Conservation (phyloP, 805 yeast genomes). For the Lipomyces anomalus region DNA sequence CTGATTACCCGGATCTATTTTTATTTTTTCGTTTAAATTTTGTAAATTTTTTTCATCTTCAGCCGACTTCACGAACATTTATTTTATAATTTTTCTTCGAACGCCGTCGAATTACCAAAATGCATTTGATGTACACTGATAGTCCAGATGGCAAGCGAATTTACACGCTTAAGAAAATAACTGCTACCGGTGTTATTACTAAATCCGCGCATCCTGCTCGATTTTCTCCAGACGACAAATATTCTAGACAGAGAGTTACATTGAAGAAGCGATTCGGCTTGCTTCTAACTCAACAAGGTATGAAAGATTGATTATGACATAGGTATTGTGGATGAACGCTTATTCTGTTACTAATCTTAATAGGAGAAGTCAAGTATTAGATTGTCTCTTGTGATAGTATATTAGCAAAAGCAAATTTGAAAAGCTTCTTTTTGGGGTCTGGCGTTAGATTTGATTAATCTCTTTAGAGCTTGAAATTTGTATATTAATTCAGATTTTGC, state of each 20-base stretch:
- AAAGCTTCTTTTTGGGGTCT: not conserved
- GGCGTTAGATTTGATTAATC: too few species aligned
- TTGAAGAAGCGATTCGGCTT: constrained; percentile 88
- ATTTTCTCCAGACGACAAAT: constrained; percentile 98
- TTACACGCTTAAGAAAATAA: constrained; percentile 80
- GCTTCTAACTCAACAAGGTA: constrained; percentile 71
- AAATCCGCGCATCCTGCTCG: constrained; percentile 99
- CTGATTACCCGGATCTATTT: too few species aligned
- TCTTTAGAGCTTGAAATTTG: too few species aligned
- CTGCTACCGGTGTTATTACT: constrained; percentile 88
- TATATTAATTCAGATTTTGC: too few species aligned
- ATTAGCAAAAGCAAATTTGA: not conserved
- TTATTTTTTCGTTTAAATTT: too few species aligned
- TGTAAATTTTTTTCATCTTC: too few species aligned
- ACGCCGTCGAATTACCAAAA: constrained; percentile 37
- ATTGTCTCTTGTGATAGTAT: not conserved
- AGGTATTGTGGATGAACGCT: not conserved
- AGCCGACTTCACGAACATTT: not conserved
- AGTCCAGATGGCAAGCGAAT: constrained; percentile 93
- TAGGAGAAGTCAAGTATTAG: constrained; percentile 8
- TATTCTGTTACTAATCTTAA: constrained; percentile 3
- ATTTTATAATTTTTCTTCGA: not conserved
- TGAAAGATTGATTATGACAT: constrained; percentile 1
- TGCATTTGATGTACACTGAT: constrained; percentile 99
- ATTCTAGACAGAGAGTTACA: constrained; percentile 97